Conservation (phyloP, 1,284 basidiomycete genomes). For the Ustilago curta region DNA sequence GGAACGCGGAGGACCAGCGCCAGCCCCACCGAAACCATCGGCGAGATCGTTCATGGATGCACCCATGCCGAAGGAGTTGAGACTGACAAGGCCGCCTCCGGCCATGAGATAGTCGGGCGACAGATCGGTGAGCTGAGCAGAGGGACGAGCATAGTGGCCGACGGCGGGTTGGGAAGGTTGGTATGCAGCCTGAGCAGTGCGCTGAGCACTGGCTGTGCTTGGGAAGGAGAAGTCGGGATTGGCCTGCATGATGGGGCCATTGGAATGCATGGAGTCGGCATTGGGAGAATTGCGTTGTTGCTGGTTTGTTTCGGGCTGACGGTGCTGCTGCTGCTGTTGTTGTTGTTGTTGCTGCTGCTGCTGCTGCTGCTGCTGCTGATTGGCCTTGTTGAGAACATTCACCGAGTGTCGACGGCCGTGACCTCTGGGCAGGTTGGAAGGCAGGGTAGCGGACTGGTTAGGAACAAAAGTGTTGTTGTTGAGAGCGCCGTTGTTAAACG, state of each 20-base stretch:
- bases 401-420: constrained; percentile 94
- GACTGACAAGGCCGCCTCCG: constrained; percentile 64
- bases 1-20: constrained; percentile 42
- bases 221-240: constrained; percentile 61
- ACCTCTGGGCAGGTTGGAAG: constrained; percentile 72
- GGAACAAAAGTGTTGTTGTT: constrained; percentile 39
- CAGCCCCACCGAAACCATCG: constrained; percentile 62
- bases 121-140: constrained; percentile 63
- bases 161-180: constrained; percentile 30
- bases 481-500: constrained; percentile 23
- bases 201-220: constrained; percentile 43
- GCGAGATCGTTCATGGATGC: constrained; percentile 56
- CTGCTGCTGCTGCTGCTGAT: constrained; percentile 46
- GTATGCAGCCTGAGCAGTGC: constrained; percentile 31
- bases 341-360: constrained; percentile 28
- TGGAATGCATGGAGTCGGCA: constrained; percentile 24
- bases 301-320: constrained; percentile 36
- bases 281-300: constrained; percentile 52
- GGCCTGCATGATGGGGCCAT: constrained; percentile 49
- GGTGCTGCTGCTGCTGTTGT: constrained; percentile 19
- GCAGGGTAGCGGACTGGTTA: constrained; percentile 21
- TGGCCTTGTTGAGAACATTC: constrained; percentile 76
- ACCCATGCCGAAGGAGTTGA: constrained; percentile 52
- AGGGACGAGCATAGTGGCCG: constrained; percentile 62
- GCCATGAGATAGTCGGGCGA: constrained; percentile 68